Conservation (phyloP, 2,329 filamentous ascomycete species). For the Diaporthe ilicicola region DNA sequence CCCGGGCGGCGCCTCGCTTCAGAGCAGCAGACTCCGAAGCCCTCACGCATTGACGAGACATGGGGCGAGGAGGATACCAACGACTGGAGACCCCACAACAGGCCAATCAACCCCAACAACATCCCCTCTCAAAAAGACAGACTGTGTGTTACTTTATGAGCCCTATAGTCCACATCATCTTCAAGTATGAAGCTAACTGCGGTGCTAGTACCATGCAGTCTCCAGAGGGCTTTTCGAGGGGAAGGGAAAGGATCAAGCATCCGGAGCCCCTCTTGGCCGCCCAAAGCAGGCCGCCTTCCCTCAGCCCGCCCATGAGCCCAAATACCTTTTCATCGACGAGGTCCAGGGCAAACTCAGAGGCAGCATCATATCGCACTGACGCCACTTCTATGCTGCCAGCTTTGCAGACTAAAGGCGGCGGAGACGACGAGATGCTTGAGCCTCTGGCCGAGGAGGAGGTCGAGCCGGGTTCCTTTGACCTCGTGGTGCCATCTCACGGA, state of each 20-base stretch:
- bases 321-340: background rate
- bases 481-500: slow-evolving; percentile 43
- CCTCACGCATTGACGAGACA: background rate
- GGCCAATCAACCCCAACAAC: slow-evolving; percentile 7
- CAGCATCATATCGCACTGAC: slow-evolving; percentile 33
- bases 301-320: slow-evolving; percentile 18
- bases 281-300: slow-evolving; percentile 4
- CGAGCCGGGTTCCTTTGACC: slow-evolving; percentile 60
- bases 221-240: background rate
- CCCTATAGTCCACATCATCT: background rate
- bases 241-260: background rate
- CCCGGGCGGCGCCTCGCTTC: background rate
- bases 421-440: slow-evolving; percentile 44
- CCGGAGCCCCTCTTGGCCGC: background rate
- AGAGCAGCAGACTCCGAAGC: background rate
- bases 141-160: background rate
- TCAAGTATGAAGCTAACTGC: background rate
- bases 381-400: slow-evolving; percentile 32
- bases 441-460: slow-evolving; percentile 51
- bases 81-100: background rate
- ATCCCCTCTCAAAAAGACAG: background rate
- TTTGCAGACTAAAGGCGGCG: slow-evolving; percentile 59
- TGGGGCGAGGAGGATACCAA: background rate
- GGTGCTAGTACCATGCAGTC: background rate
- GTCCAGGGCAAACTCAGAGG: slow-evolving; percentile 29